Evolutionary conservation across 1,284 basidiomycete genomes (phyloP), one percentile per base, ranked within the genome.

Genomic region (Heterobasidion irregulare): DNA sequence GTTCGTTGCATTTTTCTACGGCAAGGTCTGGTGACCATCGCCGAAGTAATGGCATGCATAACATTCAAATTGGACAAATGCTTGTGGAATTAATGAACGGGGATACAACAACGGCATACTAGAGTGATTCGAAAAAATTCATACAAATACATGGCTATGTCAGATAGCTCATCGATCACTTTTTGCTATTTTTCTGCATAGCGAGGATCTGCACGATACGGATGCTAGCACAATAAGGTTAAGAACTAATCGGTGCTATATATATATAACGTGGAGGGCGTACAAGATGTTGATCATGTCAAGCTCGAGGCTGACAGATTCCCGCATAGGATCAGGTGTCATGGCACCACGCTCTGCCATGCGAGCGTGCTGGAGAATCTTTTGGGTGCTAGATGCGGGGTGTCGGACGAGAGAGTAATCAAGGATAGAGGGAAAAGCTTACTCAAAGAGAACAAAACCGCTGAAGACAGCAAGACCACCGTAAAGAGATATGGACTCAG

Each of bases 261-360:
- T 16, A 33, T 16, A 12, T 43, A 7, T 35, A 16, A 8, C 38
- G 6, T 34, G 48, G 16, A 53, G 49, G 26, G 73, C 82, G 59
- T 61, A 87, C 88, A 92, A 90, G 54, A 91, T 89, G 66, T 90
- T 94, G 68, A 96, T 84, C 77, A 93, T 88, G 66, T 94, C 90
- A 55, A 96, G 78, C 66, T 94, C 86, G 49, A 94, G 75, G 52
- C 83, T 77, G 56, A 91, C 82, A 9, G 88, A 82, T 71, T 95
- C 92, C 57, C 79, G 83, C 59, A 95, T 72, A 7, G 93, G 85
- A 68, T 96, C 93, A 16, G 78, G 73, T 50, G 78, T 75, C 62
- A 89, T 79, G 45, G 72, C 62, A 51, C 92, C 92, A 56, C 75
- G 72, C 64, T 92, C 83, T 16, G 83, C 86, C 68, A 89, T 66